Percentiles rank a stretch among this genome's conserved stretches.
phyloP scores from a whole-genome alignment of 73 alveolate genomes.

The Breviolum minutum region DNA sequence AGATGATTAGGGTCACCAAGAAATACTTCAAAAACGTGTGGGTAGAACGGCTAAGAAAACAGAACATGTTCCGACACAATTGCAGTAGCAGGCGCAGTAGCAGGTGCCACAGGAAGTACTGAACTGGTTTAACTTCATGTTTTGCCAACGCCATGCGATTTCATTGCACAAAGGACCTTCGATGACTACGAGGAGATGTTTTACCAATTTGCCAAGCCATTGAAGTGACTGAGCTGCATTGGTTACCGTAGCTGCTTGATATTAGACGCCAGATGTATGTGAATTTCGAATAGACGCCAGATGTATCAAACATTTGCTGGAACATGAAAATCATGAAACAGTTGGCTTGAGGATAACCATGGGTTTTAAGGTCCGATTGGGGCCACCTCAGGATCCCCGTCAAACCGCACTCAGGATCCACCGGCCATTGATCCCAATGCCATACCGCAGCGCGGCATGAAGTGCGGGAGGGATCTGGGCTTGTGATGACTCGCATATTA shows the following conservation, averaged over 20 bases:
- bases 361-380: no score
- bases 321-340: not conserved
- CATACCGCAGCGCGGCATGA: constrained; percentile 63
- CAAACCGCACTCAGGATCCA: constrained; percentile 83
- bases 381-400: no score
- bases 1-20: no score
- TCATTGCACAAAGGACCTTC: constrained; percentile 12
- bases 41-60: no score
- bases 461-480: not conserved
- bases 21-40: no score
- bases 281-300: not conserved
- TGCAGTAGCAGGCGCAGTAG: no score
- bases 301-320: not conserved
- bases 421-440: constrained; percentile 93
- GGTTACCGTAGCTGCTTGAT: not conserved
- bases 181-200: constrained; percentile 95
- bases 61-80: not conserved
- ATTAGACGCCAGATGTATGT: no score
- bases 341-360: not conserved
- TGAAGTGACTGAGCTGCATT: constrained; percentile 27
- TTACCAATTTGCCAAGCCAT: constrained; percentile 90
- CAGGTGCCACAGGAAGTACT: no score
- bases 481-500: not conserved
- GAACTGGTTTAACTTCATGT: no score
- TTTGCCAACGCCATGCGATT: no score